A percentile compares a stretch with the other conserved stretches of the same genome.
phyloP scores from a whole-genome alignment of 129 eudicot genomes.

The Helichrysum umbraculigerum region DNA sequence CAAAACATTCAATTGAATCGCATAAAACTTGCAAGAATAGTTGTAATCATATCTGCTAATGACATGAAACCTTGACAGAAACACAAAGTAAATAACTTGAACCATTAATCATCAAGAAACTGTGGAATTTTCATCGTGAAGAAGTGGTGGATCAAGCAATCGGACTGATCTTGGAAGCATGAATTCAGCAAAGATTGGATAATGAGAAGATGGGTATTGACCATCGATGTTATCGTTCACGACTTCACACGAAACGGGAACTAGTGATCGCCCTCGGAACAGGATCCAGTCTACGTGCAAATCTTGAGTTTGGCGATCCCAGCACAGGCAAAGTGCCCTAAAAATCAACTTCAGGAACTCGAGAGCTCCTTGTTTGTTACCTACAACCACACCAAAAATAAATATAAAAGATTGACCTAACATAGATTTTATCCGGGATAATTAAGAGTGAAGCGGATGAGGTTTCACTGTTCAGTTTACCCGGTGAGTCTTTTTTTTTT shows the following conservation, averaged over 20 bases:
- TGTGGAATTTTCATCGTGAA: constrained; percentile 43
- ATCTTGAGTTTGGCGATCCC: constrained; percentile 99
- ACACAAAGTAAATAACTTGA: constrained; percentile 3
- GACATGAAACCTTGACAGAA: constrained; percentile 11
- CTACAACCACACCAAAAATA: constrained; percentile 29
- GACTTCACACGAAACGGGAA: constrained; percentile 83
- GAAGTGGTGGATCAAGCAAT: constrained; percentile 58
- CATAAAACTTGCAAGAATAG: constrained; percentile 18
- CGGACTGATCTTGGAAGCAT: constrained; percentile 93
- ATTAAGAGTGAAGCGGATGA: neutral
- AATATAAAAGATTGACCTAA: neutral
- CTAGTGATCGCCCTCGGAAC: constrained; percentile 75
- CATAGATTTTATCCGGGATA: neutral
- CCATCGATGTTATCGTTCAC: constrained; percentile 86
- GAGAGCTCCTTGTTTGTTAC: constrained; percentile 85
- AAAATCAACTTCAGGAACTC: constrained; percentile 85
- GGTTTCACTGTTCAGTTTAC: too few species aligned
- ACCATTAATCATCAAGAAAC: constrained; percentile 3
- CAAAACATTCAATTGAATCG: constrained; percentile 14
- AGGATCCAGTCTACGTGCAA: constrained; percentile 89
- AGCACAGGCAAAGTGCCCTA: constrained; percentile 93
- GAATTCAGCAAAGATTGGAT: constrained; percentile 85
- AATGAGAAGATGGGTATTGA: constrained; percentile 88
- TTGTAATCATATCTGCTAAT: neutral
- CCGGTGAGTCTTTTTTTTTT: too few species aligned